Conservation (phyloP, 2,329 filamentous ascomycete genomes). For the Pochonia chlamydosporia region DNA sequence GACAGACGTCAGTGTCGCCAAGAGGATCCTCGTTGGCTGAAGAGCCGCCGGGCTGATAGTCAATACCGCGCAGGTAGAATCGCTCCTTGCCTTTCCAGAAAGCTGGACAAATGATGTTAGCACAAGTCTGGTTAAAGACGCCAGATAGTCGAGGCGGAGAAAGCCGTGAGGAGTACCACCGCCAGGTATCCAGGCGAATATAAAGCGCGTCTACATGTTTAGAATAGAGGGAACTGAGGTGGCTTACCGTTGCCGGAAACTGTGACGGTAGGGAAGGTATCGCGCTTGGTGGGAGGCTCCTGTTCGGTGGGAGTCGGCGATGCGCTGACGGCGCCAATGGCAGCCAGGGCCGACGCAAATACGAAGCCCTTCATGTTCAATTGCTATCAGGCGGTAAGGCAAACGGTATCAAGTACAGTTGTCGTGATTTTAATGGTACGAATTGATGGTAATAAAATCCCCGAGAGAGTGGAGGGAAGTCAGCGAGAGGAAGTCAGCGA, state of each 20-base stretch:
- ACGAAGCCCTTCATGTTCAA: slow-evolving; percentile 43
- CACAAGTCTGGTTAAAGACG: no score
- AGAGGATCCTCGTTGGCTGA: slow-evolving; percentile 64
- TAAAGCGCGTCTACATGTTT: no score
- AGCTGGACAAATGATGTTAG: slow-evolving; percentile 28
- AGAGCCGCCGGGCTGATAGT: slow-evolving; percentile 58
- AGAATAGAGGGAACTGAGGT: neutral
- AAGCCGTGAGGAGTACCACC: no score
- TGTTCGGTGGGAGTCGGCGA: slow-evolving; percentile 44
- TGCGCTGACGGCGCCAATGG: slow-evolving; percentile 37
- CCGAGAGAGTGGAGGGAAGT: slow-evolving; percentile 13
- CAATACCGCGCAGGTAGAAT: slow-evolving; percentile 56
- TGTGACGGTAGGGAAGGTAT: slow-evolving; percentile 42
- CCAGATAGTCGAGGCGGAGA: no score
- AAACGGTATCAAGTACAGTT: slow-evolving; percentile 3
- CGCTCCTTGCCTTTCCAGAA: slow-evolving; percentile 48
- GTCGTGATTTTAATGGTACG: slow-evolving; percentile 1
- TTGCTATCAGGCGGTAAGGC: slow-evolving; percentile 12
- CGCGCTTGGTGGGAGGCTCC: slow-evolving; percentile 44
- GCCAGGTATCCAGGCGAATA: no score
- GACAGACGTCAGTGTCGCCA: slow-evolving; percentile 62
- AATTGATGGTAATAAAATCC: slow-evolving; percentile 10
- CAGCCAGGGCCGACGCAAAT: slow-evolving; percentile 43
- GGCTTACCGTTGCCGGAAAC: slow-evolving; percentile 52
- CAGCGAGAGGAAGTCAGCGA: slow-evolving; percentile 7